Evolutionary conservation across 164 flowering plant genomes (phyloP).

Genomic region (Hamamelis virginiana): DNA sequence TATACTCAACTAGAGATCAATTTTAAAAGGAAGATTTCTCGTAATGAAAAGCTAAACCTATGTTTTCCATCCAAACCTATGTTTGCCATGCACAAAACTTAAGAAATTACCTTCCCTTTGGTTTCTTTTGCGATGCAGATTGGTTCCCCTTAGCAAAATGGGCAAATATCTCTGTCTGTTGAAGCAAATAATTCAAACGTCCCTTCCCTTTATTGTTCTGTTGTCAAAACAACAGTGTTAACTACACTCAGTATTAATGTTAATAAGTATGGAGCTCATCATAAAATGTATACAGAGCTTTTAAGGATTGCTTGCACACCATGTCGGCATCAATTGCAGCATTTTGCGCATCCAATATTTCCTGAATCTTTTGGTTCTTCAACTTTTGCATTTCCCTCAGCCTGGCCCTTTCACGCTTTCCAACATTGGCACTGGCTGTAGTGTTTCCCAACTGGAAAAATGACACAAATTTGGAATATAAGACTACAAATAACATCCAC

Average conservation of each 20-base stretch:
- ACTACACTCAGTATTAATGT: no score
- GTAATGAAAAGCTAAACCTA: no score
- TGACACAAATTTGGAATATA: no score
- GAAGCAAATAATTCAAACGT: constrained; percentile 83
- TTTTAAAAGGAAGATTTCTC: no score
- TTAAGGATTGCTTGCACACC: constrained; percentile 38
- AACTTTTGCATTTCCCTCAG: constrained; percentile 74
- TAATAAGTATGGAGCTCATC: background rate
- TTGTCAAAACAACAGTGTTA: no score
- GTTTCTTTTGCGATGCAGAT: constrained; percentile 66
- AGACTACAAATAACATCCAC: no score
- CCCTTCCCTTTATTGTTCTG: constrained; percentile 95
- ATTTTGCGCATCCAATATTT: constrained; percentile 81
- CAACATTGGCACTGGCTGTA: constrained; percentile 47
- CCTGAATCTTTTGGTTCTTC: constrained; percentile 89
- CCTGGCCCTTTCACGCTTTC: constrained; percentile 81
- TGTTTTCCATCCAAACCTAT: no score
- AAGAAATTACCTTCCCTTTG: constrained; percentile 68
- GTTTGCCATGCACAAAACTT: no score
- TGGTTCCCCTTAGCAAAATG: constrained; percentile 92
- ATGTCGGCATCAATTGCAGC: constrained; percentile 92
- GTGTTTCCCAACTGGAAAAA: constrained; percentile 15
- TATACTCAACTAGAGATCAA: no score
- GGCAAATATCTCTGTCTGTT: constrained; percentile 95
- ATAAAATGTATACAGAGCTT: background rate